Evolutionary conservation across 179 eudicot genomes (phyloP).

Genomic region (Pouteria campechiana): DNA sequence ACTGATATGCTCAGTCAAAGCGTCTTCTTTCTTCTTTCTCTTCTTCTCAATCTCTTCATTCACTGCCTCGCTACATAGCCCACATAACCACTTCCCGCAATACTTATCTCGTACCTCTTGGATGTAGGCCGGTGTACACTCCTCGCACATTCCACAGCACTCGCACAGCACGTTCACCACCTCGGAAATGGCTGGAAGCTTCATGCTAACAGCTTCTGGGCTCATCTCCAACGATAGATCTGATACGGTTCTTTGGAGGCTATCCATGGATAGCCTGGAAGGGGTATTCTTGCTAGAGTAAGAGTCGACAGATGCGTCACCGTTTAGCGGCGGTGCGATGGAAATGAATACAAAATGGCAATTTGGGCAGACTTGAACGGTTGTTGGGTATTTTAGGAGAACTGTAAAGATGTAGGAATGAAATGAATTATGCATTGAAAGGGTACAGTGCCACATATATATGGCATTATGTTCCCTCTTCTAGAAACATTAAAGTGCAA

Average conservation of each 20-base stretch:
- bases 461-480: too few relatives aligned
- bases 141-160: conserved; percentile 40
- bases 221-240: conserved; percentile 21
- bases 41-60: conserved; percentile 19
- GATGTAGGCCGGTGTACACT: conserved; percentile 26
- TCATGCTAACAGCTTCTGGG: background rate
- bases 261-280: conserved; percentile 19
- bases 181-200: conserved; percentile 18
- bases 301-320: conserved; percentile 5
- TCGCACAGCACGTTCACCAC: conserved; percentile 39
- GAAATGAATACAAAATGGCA: too few relatives aligned
- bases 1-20: conserved; percentile 35
- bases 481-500: too few relatives aligned
- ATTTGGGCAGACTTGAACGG: too few relatives aligned
- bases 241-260: conserved; percentile 25
- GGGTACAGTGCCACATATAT: too few relatives aligned
- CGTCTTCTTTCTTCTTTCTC: conserved; percentile 29
- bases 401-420: too few relatives aligned
- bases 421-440: too few relatives aligned
- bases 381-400: too few relatives aligned
- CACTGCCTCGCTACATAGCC: conserved; percentile 32
- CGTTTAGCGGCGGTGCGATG: too few relatives aligned
- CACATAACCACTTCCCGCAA: conserved; percentile 26
- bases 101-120: conserved; percentile 7
- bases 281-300: conserved; percentile 3